Conservation (phyloP, 2,329 filamentous ascomycete genomes). For the Beauveria scarabaeidicola region DNA sequence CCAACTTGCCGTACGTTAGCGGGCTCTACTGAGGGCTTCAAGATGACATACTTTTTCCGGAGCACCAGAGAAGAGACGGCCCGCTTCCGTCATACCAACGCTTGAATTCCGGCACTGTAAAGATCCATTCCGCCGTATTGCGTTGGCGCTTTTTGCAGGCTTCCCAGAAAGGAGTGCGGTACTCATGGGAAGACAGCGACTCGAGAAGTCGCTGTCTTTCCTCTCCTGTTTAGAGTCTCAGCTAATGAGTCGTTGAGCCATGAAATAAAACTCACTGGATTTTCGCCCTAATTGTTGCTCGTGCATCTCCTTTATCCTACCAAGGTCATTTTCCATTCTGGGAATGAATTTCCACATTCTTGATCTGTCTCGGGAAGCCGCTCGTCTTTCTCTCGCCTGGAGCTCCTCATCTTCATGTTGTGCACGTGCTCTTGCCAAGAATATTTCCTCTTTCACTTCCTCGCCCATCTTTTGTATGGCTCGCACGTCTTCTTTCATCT, state of each 20-base stretch:
- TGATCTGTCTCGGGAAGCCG: neutral
- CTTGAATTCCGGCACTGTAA: neutral
- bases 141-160: neutral
- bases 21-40: neutral
- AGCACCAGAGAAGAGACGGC: neutral
- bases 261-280: neutral
- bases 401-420: neutral
- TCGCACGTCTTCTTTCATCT: neutral
- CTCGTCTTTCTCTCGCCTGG: neutral
- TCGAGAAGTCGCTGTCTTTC: neutral
- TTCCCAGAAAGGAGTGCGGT: neutral
- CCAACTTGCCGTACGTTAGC: neutral
- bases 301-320: neutral
- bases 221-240: neutral
- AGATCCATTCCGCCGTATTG: neutral
- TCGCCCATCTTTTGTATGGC: neutral
- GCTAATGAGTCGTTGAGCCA: too few relatives aligned
- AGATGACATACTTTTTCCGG: neutral
- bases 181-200: neutral
- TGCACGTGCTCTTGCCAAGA: neutral
- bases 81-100: neutral
- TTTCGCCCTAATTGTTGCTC: neutral
- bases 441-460: neutral
- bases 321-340: neutral
- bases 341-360: neutral